Percentiles rank a stretch among this genome's conserved stretches.
phyloP scores from a whole-genome alignment of 148 eudicot genomes.

The Cornus suecica region DNA sequence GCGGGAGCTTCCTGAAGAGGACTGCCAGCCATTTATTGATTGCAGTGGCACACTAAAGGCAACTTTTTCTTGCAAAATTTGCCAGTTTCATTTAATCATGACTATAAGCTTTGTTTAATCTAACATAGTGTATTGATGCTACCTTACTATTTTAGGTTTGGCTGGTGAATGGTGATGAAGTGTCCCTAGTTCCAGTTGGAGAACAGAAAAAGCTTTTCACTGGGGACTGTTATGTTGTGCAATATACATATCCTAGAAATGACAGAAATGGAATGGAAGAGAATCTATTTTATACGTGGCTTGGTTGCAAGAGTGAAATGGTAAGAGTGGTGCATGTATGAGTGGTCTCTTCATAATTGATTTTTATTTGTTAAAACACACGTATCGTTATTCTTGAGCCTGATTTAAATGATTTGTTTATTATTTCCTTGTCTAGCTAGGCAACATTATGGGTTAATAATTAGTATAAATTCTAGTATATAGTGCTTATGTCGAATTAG shows the following conservation, averaged over 20 bases:
- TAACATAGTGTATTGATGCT: background rate
- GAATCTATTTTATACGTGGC: constrained; percentile 44
- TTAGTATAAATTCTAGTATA: too few species aligned
- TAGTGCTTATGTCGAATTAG: too few species aligned
- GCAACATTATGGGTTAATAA: too few species aligned
- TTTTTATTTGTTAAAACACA: too few species aligned
- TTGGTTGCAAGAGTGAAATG: constrained; percentile 36
- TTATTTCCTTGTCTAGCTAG: too few species aligned
- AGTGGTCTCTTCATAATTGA: too few species aligned
- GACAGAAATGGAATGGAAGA: constrained; percentile 33
- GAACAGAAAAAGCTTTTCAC: constrained; percentile 32
- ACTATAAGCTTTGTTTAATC: background rate
- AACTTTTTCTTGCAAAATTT: background rate
- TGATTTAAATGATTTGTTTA: too few species aligned
- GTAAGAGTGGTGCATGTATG: constrained; percentile 16
- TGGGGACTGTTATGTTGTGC: constrained; percentile 47
- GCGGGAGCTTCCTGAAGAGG: constrained; percentile 45
- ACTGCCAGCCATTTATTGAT: constrained; percentile 25
- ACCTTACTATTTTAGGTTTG: constrained; percentile 32
- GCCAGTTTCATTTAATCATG: background rate
- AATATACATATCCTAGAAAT: constrained; percentile 32
- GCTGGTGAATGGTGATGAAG: constrained; percentile 32
- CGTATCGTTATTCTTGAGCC: too few species aligned
- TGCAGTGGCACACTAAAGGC: constrained; percentile 39
- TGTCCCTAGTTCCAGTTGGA: constrained; percentile 26